Conservation (phyloP, 768 basidiomycete species). For the Lyophyllum shimeji region DNA sequence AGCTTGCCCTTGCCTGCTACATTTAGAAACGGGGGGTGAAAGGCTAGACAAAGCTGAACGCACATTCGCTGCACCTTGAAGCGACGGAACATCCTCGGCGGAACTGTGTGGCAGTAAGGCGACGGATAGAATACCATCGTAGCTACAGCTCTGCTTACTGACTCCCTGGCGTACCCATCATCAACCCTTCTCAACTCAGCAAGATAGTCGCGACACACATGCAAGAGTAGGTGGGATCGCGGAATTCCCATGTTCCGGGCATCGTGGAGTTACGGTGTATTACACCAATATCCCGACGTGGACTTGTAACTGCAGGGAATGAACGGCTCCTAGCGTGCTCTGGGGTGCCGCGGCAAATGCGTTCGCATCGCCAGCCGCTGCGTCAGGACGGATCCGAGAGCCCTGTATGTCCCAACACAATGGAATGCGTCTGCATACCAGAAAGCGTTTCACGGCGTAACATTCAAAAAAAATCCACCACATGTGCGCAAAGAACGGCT, state of each 20-base stretch:
- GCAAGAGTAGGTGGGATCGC: not conserved
- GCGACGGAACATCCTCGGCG: slow-evolving; percentile 8
- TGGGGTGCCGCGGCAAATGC: not conserved
- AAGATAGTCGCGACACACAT: not conserved
- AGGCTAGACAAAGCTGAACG: no score
- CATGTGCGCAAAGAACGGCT: not conserved
- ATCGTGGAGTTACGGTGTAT: not conserved
- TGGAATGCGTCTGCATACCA: not conserved
- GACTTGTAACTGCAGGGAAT: not conserved
- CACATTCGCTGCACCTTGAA: not conserved
- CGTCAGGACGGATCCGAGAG: not conserved
- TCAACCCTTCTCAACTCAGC: not conserved
- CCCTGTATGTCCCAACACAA: not conserved
- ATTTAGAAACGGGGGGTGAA: no score
- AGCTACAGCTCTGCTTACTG: not conserved
- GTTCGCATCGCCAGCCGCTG: not conserved
- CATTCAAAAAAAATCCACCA: not conserved
- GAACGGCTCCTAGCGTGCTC: no score
- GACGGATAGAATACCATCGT: not conserved
- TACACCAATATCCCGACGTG: not conserved
- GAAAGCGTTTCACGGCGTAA: not conserved
- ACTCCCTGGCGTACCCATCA: not conserved
- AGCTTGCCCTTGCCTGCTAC: no score
- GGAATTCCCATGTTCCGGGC: not conserved
- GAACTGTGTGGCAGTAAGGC: not conserved